These are phyloP conservation scores for Eucommia ulmoides DNA, from an alignment of 257 asterid genomes.

Conservation along the genomic window DNA sequence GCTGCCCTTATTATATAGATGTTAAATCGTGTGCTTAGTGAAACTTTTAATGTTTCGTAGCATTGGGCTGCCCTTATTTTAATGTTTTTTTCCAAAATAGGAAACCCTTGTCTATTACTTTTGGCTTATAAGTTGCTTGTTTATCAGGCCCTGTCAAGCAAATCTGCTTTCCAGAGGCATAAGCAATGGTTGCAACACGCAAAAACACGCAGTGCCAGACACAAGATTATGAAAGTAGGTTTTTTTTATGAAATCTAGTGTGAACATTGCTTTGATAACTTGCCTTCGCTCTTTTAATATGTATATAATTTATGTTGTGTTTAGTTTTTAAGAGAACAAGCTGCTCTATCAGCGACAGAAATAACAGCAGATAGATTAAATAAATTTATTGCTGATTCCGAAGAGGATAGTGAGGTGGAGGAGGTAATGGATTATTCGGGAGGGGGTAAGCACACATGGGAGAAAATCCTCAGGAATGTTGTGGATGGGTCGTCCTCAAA, in stretches of 20 bases:
- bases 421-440: slow-evolving; percentile 31
- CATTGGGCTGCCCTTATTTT: too few relatives aligned
- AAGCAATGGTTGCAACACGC: slow-evolving; percentile 94
- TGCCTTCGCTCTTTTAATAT: slow-evolving; percentile 8
- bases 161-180: slow-evolving; percentile 88
- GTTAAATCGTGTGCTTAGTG: too few relatives aligned
- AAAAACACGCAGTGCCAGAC: slow-evolving; percentile 90
- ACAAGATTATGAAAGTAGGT: slow-evolving; percentile 89
- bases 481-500: slow-evolving; percentile 27
- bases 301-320: slow-evolving; percentile 8
- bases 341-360: slow-evolving; percentile 72
- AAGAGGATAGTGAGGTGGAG: slow-evolving; percentile 41
- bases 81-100: too few relatives aligned
- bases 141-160: slow-evolving; percentile 69
- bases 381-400: slow-evolving; percentile 57
- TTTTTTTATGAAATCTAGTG: slow-evolving; percentile 5
- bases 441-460: slow-evolving; percentile 53
- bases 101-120: neutral
- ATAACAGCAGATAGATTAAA: slow-evolving; percentile 66
- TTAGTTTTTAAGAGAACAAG: slow-evolving; percentile 93
- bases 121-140: slow-evolving; percentile 7
- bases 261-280: neutral
- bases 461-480: slow-evolving; percentile 39
- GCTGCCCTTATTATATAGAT: too few relatives aligned
- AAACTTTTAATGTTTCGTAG: too few relatives aligned